phyloP scores from a whole-genome alignment of 2,329 filamentous ascomycete genomes.

The Aspergillus sp. region DNA sequence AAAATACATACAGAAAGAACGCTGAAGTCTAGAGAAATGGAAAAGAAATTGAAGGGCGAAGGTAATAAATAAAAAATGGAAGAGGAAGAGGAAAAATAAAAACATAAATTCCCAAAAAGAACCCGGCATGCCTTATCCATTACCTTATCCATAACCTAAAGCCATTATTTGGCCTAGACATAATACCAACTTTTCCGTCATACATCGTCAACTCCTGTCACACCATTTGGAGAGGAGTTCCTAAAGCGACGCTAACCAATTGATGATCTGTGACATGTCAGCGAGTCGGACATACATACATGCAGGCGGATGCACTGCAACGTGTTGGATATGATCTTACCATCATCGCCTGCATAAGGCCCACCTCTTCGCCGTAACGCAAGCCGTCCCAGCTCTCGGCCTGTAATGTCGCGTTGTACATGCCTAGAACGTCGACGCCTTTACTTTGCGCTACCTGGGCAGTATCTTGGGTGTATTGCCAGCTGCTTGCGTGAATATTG shows the following conservation, averaged over 20 bases:
- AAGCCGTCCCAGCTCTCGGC: slow-evolving; percentile 40
- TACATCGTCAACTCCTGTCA: neutral
- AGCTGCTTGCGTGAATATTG: slow-evolving; percentile 35
- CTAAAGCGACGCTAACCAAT: slow-evolving; percentile 23
- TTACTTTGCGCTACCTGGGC: slow-evolving; percentile 31
- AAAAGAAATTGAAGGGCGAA: neutral
- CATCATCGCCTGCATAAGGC: slow-evolving; percentile 47
- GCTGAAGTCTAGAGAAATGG: neutral
- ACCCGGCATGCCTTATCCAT: neutral
- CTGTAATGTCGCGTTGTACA: slow-evolving; percentile 48
- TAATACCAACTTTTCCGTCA: neutral
- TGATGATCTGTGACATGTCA: slow-evolving; percentile 19
- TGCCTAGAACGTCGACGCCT: slow-evolving; percentile 42
- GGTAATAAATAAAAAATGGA: neutral
- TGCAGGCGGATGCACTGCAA: slow-evolving; percentile 3
- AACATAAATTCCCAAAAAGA: neutral
- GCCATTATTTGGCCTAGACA: neutral
- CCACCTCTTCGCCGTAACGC: slow-evolving; percentile 41
- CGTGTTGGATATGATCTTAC: slow-evolving; percentile 22
- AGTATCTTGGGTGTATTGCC: slow-evolving; percentile 42
- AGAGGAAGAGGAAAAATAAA: neutral
- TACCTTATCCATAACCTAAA: neutral
- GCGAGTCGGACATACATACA: slow-evolving; percentile 2
- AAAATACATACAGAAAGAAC: neutral
- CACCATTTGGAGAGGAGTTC: neutral